Conservation (phyloP, 345 rosid genomes). For the Ceriops tagal region DNA sequence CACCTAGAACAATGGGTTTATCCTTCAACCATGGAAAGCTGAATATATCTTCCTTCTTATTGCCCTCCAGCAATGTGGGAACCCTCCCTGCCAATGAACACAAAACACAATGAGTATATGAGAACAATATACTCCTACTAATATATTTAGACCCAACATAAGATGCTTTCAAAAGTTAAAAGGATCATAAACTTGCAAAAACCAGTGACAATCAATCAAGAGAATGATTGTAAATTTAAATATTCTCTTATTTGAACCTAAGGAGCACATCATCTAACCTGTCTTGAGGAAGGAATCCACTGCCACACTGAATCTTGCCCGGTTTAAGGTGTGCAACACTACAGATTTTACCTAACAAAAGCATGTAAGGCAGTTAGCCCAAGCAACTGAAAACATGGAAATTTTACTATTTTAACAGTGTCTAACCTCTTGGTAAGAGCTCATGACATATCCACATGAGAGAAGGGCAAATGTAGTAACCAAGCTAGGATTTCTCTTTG, state of each 20-base stretch:
- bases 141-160: no score
- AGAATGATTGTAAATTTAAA: neutral
- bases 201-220: neutral
- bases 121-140: neutral
- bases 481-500: constrained; percentile 87
- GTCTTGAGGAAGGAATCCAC: constrained; percentile 94
- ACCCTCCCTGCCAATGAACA: constrained; percentile 61
- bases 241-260: neutral
- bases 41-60: constrained; percentile 66
- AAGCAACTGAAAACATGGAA: neutral
- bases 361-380: neutral
- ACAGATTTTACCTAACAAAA: constrained; percentile 79
- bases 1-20: constrained; percentile 77
- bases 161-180: no score
- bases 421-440: constrained; percentile 94
- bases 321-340: constrained; percentile 81
- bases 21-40: constrained; percentile 85
- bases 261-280: constrained; percentile 42
- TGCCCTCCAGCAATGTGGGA: constrained; percentile 85
- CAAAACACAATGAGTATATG: constrained; percentile 11
- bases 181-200: no score
- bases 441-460: constrained; percentile 88
- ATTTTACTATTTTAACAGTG: neutral
- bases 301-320: constrained; percentile 92
- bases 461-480: constrained; percentile 79